Conservation (phyloP, 805 yeast genomes). For the Zygosaccharomyces bisporus region DNA sequence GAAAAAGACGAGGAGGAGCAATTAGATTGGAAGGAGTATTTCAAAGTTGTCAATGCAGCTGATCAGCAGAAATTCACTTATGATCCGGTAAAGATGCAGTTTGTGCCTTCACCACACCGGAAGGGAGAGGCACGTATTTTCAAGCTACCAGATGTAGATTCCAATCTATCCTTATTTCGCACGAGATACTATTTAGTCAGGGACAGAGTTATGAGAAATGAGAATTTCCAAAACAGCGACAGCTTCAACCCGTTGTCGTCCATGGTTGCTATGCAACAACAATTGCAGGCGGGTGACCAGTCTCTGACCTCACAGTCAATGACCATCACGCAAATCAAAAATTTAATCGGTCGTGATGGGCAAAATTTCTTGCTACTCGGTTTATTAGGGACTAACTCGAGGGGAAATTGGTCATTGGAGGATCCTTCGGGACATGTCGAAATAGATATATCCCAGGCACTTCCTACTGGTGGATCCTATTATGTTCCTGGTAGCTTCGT, state of each 20-base stretch:
- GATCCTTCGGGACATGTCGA: slow-evolving; percentile 76
- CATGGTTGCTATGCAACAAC: slow-evolving; percentile 25
- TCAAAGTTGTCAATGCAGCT: slow-evolving; percentile 58
- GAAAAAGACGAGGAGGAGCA: slow-evolving; percentile 22
- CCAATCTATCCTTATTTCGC: slow-evolving; percentile 42
- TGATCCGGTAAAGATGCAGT: slow-evolving; percentile 59
- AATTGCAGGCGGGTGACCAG: slow-evolving; percentile 15
- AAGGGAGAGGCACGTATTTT: slow-evolving; percentile 10
- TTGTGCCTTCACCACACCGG: slow-evolving; percentile 37
- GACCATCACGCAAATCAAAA: slow-evolving; percentile 69
- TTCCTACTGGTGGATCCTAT: slow-evolving; percentile 60
- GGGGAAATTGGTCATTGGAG: slow-evolving; percentile 71
- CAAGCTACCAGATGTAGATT: slow-evolving; percentile 27
- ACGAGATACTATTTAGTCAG: slow-evolving; percentile 58
- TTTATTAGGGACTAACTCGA: slow-evolving; percentile 55
- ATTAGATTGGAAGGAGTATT: slow-evolving; percentile 70
- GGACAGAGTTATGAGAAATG: slow-evolving; percentile 75
- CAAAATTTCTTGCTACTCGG: slow-evolving; percentile 76
- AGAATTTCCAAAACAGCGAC: slow-evolving; percentile 52
- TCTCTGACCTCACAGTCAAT: slow-evolving; percentile 17
- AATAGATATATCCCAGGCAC: slow-evolving; percentile 59
- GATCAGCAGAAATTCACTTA: slow-evolving; percentile 63
- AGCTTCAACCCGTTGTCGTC: slow-evolving; percentile 37
- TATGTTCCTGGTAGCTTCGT: slow-evolving; percentile 73
- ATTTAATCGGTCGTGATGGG: slow-evolving; percentile 81